Evolutionary conservation across 2,329 filamentous ascomycete genomes (phyloP), one percentile per base, ranked within the genome.

Genomic region (Clonostachys rhizophaga): DNA sequence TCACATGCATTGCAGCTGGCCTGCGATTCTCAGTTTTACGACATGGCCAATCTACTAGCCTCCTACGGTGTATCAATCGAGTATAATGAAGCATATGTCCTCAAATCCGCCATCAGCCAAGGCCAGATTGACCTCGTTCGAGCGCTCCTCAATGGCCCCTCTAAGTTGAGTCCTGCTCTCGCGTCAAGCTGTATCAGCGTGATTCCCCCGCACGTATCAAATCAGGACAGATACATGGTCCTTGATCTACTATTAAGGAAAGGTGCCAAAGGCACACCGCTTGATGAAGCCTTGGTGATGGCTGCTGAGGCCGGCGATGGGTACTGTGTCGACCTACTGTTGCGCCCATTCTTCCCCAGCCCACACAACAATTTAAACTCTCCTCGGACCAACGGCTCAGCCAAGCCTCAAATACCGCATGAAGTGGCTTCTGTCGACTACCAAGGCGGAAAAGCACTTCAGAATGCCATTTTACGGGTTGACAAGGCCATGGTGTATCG

Each of bases 21-120:
- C 1, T 74, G 72, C 45, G 64, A 69, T 7, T 68, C 67, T 3
- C 71, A 75, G 40, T 80, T 76, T 49, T 67, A 75, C 47, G 75
- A 79, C 39, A 76, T 83, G 72, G 72, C 78, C 3, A 64, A 63
- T 36, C 61, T 83, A n/a, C 62, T 84, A 7, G 66, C 79, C 18
- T 59, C 62, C 5, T 74, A 81, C 47, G 76, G 77, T 8, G 76
- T 76, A 1, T 79, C 78, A 0, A 65, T 81, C 33, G 77, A 80
- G 52, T 76, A 75, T 48, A 69, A 79, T 37, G 70, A 77, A 43
- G 77, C 72, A 1, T 60, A 66, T 7, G 72, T 72, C 2, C 48
- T 83, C 5, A 72, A 74, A n/a, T 67, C 64, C 20, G 74, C 76
- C 4, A 69, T 83, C 35, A 54, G 55, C 4, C 60, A 58, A 16